Evolutionary conservation across 164 flowering plant genomes (phyloP), one percentile per base, ranked within the genome.

Genomic region (Hamamelis virginiana): DNA sequence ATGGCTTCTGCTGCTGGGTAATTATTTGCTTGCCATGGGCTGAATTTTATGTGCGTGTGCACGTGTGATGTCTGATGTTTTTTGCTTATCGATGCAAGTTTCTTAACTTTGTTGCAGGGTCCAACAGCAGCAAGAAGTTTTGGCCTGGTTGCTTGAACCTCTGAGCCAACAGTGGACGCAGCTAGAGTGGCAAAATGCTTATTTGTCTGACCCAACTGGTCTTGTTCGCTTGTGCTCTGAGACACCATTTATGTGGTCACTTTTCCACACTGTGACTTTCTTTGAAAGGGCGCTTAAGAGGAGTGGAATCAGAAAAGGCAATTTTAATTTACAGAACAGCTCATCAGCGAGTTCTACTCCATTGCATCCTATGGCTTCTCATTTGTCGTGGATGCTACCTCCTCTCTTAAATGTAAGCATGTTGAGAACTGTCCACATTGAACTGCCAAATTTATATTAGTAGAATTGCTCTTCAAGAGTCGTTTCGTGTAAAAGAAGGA

Each of bases 1-100:
- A 90, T 96, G 87, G 99, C 98, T 70, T 90, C 99, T 79, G 81
- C 91, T 73, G 96, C 97, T 73, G 98, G 99, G 99, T 96, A 88
- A 74, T 69, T 68, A 27, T 66, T 64, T 70, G 50, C 50, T 62
- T 61, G 21, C 51, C 14, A 19, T 15, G 25, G 28, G 11, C 26
- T 52, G n/a, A 33, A 47, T 28, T 69, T n/a, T n/a, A n/a, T n/a
- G n/a, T n/a, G n/a, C n/a, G 38, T 59, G 15, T 27, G 12, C 8
- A 33, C 45, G 15, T 43, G 9, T 50, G 58, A n/a, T 43, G 47
- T 56, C 38, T 59, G 10, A 43, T 68, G 9, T 15, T 23, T n/a
- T 41, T 38, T 74, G 25, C 43, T 22, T 19, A 65, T 41, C 25
- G 10, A 46, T 43, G 15, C 28, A 50, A 58, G 18, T 62, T 65